phyloP scores from a whole-genome alignment of 495 filamentous ascomycete genomes.

The Sabuloglossum arenarium region DNA sequence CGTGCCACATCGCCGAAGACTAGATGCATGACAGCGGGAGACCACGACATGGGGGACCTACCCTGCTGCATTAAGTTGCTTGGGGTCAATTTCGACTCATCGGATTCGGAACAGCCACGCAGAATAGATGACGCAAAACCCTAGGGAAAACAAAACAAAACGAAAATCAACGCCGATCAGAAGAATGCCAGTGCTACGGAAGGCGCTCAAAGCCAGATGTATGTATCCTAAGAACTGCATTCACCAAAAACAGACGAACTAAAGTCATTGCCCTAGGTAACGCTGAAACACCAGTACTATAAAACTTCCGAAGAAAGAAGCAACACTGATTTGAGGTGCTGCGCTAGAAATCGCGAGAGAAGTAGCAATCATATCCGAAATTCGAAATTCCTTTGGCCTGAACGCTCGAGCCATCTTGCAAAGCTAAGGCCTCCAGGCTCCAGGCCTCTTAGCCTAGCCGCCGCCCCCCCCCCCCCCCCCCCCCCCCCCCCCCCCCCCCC shows the following conservation, averaged over 20 bases:
- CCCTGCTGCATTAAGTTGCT: neutral
- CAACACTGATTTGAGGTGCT: neutral
- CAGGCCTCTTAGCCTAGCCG: neutral
- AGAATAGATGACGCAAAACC: neutral
- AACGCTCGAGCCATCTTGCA: neutral
- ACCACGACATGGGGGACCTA: neutral
- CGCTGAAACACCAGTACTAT: neutral
- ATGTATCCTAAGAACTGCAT: neutral
- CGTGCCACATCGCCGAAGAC: neutral
- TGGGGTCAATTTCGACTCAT: neutral
- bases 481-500: too few species aligned
- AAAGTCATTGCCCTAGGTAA: neutral
- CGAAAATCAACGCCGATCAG: neutral
- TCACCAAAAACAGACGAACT: neutral
- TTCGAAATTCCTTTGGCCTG: neutral
- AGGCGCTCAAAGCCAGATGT: neutral
- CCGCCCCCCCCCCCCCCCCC: neutral
- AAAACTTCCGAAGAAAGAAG: neutral
- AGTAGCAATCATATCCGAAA: neutral
- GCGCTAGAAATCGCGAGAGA: neutral
- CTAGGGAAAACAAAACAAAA: neutral
- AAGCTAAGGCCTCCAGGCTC: neutral
- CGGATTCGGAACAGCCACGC: neutral
- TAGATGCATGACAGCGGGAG: conserved; percentile 1
- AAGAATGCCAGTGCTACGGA: neutral